Evolutionary conservation across 2,329 filamentous ascomycete species (phyloP), one percentile per base, ranked within the genome.

Genomic region (Juglanconis sp.): DNA sequence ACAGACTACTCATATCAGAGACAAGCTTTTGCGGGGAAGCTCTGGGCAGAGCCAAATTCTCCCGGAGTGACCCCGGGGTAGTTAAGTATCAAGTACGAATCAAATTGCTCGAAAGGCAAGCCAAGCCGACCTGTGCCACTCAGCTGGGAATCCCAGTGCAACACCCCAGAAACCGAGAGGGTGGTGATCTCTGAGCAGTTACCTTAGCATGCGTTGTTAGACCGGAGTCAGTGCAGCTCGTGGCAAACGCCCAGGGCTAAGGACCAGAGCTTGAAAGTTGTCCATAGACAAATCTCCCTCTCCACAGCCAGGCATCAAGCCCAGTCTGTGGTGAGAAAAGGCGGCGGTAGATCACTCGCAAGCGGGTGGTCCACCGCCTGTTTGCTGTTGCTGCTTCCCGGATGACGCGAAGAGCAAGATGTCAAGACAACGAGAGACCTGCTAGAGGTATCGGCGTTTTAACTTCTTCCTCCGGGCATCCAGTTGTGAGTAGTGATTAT

Each of bases 301-400:
- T 78, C 81, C 76, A 66, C 80, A 76, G 68, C 79, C 73, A 70
- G 72, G 71, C 80, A 59, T 72, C 61, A 74, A 76, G 79, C 77
- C 73, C 67, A 70, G 73, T 67, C 65, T 74, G 77, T 74, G 81
- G 79, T 80, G 81, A 83, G 81, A 79, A 82, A 82, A 81, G 72
- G 68, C 62, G 66, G 65, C 63, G 66, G 68, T 64, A 64, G 47
- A 49, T 46, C 55, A 60, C 53, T 36, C 57, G 34, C 34, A 56
- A 51, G 58, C 47, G 42, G 52, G 59, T 42, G 24, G 35, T 17
- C 32, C 49, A 52, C 62, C 36, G 46, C 59, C 53, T 42, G 38
- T 38, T 54, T 36, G 54, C 50, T 59, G 56, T 34, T 55, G n/a
- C 15, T 53, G 47, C 34, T 34, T 38, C 31, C 49, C 15, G 36